phyloP scores from a whole-genome alignment of 441 rosid genomes.

The Arabidopsis lyrata region DNA sequence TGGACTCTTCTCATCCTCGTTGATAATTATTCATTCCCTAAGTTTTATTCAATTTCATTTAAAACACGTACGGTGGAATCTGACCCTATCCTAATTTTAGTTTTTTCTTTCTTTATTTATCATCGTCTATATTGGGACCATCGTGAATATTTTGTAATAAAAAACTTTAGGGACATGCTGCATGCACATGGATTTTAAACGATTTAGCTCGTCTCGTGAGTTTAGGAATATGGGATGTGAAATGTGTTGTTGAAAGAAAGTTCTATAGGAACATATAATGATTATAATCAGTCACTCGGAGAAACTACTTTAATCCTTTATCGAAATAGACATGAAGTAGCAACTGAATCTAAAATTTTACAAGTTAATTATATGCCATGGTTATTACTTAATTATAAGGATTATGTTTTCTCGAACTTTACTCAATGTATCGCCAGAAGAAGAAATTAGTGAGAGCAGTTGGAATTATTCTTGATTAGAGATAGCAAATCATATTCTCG shows the following conservation, averaged over 20 bases:
- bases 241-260: conserved; percentile 2
- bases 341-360: neutral
- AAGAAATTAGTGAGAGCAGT: neutral
- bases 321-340: neutral
- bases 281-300: too few species aligned
- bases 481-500: neutral
- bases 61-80: conserved; percentile 30
- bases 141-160: neutral
- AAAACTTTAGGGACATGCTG: neutral
- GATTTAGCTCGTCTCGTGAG: conserved; percentile 18
- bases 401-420: too few species aligned
- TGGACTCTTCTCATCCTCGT: conserved; percentile 25
- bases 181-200: conserved; percentile 12
- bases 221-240: conserved; percentile 3
- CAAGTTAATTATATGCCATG: neutral
- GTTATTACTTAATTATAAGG: neutral
- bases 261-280: too few species aligned
- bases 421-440: neutral
- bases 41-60: conserved; percentile 24
- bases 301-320: too few species aligned
- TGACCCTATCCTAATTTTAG: neutral
- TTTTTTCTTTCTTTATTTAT: neutral
- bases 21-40: conserved; percentile 1
- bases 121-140: conserved; percentile 31
- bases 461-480: neutral